Percentiles rank a stretch among this genome's conserved stretches.
Evolutionary conservation across 495 filamentous ascomycete species (phyloP).

Genomic region (Aspergillus leporis): DNA sequence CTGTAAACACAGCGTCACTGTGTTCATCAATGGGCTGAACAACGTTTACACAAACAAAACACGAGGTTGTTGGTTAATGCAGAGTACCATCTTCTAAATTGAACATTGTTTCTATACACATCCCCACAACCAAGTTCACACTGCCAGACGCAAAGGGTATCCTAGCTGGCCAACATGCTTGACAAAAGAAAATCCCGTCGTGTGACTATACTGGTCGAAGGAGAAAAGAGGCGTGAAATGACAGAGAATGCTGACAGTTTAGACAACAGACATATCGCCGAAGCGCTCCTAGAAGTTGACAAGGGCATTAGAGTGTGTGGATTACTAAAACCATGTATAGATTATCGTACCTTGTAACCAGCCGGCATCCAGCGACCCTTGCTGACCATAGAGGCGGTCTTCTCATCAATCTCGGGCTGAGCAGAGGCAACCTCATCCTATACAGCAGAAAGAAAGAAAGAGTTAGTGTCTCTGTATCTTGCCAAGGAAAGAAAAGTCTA

Average conservation of each 20-base stretch:
- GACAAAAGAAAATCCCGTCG: constrained; percentile 37
- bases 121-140: constrained; percentile 34
- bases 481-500: background rate
- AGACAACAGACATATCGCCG: constrained; percentile 90
- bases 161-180: constrained; percentile 32
- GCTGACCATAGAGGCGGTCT: constrained; percentile 85
- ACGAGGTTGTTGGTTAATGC: background rate
- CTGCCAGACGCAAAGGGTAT: constrained; percentile 26
- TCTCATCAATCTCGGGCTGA: constrained; percentile 93
- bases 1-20: background rate
- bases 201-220: constrained; percentile 37
- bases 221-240: constrained; percentile 32
- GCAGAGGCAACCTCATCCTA: constrained; percentile 94
- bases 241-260: constrained; percentile 46
- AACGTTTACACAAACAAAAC: background rate
- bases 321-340: background rate
- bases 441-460: constrained; percentile 18
- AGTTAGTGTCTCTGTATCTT: constrained; percentile 10
- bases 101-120: constrained; percentile 51
- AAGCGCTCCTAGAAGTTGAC: constrained; percentile 79
- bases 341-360: constrained; percentile 84
- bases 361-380: constrained; percentile 97
- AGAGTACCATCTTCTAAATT: constrained; percentile 32
- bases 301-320: background rate
- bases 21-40: background rate